Percentiles rank a stretch among this genome's conserved stretches.
Conservation (phyloP, 129 eudicot genomes). For the Flaveria bidentis region DNA sequence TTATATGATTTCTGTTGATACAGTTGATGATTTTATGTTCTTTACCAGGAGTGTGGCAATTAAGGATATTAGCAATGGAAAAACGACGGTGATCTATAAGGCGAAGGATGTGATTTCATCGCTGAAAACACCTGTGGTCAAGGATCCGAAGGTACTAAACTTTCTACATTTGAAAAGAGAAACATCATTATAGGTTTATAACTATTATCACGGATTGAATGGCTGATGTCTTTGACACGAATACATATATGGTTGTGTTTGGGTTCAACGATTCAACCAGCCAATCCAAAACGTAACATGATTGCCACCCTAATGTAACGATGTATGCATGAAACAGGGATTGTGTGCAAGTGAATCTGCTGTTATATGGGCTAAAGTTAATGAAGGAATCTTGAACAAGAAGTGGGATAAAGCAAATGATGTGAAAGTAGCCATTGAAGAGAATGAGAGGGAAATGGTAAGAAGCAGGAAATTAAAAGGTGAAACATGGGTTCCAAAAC, state of each 20-base stretch:
- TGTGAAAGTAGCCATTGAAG: slow-evolving; percentile 59
- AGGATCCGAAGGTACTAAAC: slow-evolving; percentile 60
- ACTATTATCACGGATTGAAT: not conserved
- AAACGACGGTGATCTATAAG: slow-evolving; percentile 52
- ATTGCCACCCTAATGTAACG: not conserved
- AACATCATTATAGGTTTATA: not conserved
- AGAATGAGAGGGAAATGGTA: slow-evolving; percentile 56
- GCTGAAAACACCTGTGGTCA: slow-evolving; percentile 60
- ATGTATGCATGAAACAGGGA: slow-evolving; percentile 41
- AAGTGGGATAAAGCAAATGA: slow-evolving; percentile 79
- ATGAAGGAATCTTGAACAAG: slow-evolving; percentile 52
- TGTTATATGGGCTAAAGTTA: slow-evolving; percentile 76
- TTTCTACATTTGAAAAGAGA: not conserved
- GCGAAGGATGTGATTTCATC: slow-evolving; percentile 70
- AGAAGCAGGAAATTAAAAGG: slow-evolving; percentile 42
- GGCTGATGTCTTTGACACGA: not conserved
- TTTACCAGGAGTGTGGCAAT: slow-evolving; percentile 55
- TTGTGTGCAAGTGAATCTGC: slow-evolving; percentile 63
- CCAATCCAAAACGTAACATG: not conserved
- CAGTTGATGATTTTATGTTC: not conserved
- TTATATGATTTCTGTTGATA: not conserved
- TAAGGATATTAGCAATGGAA: slow-evolving; percentile 57
- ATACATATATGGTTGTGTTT: not conserved
- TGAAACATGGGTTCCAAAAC: slow-evolving; percentile 65
- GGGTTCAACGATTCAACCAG: not conserved